phyloP scores from a whole-genome alignment of 768 basidiomycete genomes.

The Imleria badia region DNA sequence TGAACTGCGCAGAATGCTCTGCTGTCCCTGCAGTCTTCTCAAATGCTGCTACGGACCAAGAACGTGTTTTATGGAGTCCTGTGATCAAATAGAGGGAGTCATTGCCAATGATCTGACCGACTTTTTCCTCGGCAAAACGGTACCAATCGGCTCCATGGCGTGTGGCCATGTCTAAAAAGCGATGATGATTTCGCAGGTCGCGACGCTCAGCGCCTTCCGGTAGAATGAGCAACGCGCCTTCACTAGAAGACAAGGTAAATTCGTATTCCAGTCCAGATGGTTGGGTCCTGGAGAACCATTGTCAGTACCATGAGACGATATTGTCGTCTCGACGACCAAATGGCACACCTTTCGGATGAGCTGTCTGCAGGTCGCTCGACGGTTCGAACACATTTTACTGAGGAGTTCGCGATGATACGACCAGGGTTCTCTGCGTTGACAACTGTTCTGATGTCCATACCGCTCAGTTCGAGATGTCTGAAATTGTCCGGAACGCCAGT shows the following conservation, averaged over 20 bases:
- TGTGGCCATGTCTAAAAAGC: slow-evolving; percentile 19
- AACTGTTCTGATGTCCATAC: slow-evolving; percentile 2
- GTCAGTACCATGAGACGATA: background rate
- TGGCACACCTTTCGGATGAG: background rate
- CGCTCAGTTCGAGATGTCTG: slow-evolving; percentile 12
- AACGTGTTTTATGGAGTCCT: background rate
- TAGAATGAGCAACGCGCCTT: slow-evolving; percentile 33
- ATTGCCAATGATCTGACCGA: slow-evolving; percentile 17
- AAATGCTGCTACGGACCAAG: slow-evolving; percentile 32
- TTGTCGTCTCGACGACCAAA: background rate
- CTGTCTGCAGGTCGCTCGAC: background rate
- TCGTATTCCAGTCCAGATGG: background rate
- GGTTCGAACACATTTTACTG: slow-evolving; percentile 1
- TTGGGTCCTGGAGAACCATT: background rate
- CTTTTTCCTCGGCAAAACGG: slow-evolving; percentile 17
- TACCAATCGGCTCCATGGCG: slow-evolving; percentile 30
- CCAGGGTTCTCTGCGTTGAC: slow-evolving; percentile 7
- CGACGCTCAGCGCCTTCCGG: slow-evolving; percentile 28
- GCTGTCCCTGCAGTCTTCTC: background rate
- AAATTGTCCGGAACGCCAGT: slow-evolving; percentile 30
- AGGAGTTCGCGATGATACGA: slow-evolving; percentile 1
- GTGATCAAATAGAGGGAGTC: slow-evolving; percentile 32
- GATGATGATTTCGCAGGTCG: slow-evolving; percentile 19
- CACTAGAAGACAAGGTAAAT: slow-evolving; percentile 11
- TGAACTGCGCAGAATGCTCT: slow-evolving; percentile 9